phyloP scores from a whole-genome alignment of 2,329 filamentous ascomycete genomes.

The Diaporthe batatas region DNA sequence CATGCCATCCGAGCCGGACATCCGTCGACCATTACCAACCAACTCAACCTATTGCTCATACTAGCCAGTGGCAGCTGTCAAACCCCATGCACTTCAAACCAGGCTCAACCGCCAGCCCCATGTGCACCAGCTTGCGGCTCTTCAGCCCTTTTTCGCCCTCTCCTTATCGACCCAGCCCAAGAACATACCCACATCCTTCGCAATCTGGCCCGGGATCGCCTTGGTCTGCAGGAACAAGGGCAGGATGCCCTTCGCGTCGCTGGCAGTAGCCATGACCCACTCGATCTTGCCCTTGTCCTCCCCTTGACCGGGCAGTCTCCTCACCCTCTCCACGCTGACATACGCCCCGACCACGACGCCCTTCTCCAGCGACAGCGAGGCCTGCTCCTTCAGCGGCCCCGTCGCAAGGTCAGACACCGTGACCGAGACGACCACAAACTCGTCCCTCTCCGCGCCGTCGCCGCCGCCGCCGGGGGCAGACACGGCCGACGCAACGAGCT shows the following conservation, averaged over 20 bases:
- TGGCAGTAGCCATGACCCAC: constrained; percentile 85
- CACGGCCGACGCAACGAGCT: constrained; percentile 65
- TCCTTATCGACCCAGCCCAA: constrained; percentile 70
- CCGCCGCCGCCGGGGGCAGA: constrained; percentile 47
- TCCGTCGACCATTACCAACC: neutral
- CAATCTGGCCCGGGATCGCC: constrained; percentile 72
- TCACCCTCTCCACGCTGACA: constrained; percentile 73
- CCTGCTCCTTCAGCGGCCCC: constrained; percentile 40
- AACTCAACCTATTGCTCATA: too few relatives aligned
- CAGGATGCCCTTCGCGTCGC: constrained; percentile 76
- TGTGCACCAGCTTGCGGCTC: too few relatives aligned
- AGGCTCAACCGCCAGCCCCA: neutral
- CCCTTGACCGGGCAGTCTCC: constrained; percentile 54
- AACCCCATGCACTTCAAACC: neutral
- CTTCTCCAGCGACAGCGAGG: constrained; percentile 56
- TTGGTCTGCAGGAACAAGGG: constrained; percentile 76
- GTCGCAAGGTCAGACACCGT: constrained; percentile 60
- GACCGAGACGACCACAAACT: constrained; percentile 71
- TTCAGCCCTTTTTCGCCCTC: constrained; percentile 50
- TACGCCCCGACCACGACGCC: constrained; percentile 71
- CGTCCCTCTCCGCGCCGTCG: constrained; percentile 49
- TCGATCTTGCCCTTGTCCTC: constrained; percentile 62
- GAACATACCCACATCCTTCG: constrained; percentile 80
- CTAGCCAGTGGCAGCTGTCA: neutral
- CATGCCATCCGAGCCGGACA: constrained; percentile 21